phyloP scores from a whole-genome alignment of 108 stramenopile species.

The Pelagomonas calceolata region DNA sequence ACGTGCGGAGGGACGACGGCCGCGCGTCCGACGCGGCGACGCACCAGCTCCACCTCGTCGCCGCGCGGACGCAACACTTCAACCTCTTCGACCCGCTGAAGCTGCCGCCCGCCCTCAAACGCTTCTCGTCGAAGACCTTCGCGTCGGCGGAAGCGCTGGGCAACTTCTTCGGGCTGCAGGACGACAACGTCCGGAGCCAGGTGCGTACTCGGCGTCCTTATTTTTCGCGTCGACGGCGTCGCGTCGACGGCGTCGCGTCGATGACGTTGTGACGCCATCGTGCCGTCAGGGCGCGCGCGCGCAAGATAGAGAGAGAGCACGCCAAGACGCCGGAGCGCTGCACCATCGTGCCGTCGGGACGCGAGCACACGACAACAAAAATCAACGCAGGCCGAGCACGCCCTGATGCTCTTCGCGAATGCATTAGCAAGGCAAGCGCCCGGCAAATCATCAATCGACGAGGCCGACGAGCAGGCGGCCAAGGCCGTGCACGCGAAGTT shows the following conservation, averaged over 20 bases:
- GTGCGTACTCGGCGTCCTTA: background rate
- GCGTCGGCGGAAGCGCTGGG: slow-evolving; percentile 80
- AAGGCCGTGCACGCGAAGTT: slow-evolving; percentile 83
- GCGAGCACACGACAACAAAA: background rate
- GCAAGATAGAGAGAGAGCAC: too few species aligned
- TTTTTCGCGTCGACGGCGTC: too few species aligned
- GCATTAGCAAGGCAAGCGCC: slow-evolving; percentile 59
- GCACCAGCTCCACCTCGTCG: background rate
- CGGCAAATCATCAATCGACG: slow-evolving; percentile 44
- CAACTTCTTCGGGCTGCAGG: slow-evolving; percentile 53
- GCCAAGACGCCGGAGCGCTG: too few species aligned
- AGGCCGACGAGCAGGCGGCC: slow-evolving; percentile 46
- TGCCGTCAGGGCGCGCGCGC: slow-evolving; percentile 65
- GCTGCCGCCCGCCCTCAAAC: slow-evolving; percentile 70
- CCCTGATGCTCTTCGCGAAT: slow-evolving; percentile 81
- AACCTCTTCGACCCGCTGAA: slow-evolving; percentile 83
- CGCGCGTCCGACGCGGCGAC: background rate
- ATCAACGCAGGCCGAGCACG: slow-evolving; percentile 77
- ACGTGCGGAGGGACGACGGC: background rate
- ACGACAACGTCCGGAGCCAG: slow-evolving; percentile 10
- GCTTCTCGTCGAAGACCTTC: slow-evolving; percentile 83
- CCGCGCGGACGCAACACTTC: slow-evolving; percentile 33
- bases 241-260: too few species aligned
- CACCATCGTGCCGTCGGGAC: too few species aligned
- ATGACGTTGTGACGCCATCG: background rate